Conservation (phyloP, 2,329 filamentous ascomycete species). For the Colletotrichum karsti region DNA sequence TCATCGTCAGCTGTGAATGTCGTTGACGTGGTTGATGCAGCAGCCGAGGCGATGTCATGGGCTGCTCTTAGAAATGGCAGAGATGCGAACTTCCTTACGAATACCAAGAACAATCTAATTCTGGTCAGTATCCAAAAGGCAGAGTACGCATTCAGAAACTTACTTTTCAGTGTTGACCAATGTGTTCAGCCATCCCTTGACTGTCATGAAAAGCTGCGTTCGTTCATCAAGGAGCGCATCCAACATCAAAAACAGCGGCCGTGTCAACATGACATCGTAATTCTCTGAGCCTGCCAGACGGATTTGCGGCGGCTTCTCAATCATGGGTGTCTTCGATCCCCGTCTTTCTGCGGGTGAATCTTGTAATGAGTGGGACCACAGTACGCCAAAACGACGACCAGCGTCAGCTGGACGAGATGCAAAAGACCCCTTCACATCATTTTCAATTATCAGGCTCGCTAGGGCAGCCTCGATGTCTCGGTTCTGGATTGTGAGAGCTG, state of each 20-base stretch:
- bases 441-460: slow-evolving; percentile 71
- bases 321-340: slow-evolving; percentile 46
- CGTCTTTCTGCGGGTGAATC: slow-evolving; percentile 53
- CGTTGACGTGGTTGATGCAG: slow-evolving; percentile 35
- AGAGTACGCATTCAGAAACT: slow-evolving; percentile 28
- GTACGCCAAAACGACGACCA: slow-evolving; percentile 74
- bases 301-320: slow-evolving; percentile 42
- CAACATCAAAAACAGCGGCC: slow-evolving; percentile 83
- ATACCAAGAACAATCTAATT: slow-evolving; percentile 66
- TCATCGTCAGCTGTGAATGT: slow-evolving; percentile 68
- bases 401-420: slow-evolving; percentile 62
- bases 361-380: slow-evolving; percentile 84
- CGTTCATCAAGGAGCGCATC: slow-evolving; percentile 79
- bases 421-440: slow-evolving; percentile 56
- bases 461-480: slow-evolving; percentile 85
- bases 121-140: neutral
- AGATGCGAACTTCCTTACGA: slow-evolving; percentile 65
- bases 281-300: slow-evolving; percentile 65
- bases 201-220: slow-evolving; percentile 78
- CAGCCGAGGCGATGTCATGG: slow-evolving; percentile 33
- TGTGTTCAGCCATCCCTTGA: slow-evolving; percentile 82
- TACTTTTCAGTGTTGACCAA: slow-evolving; percentile 71
- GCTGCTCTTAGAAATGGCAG: slow-evolving; percentile 59
- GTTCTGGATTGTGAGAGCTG: slow-evolving; percentile 70
- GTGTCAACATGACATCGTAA: slow-evolving; percentile 78